Evolutionary conservation across 2,329 filamentous ascomycete genomes (phyloP).

Genomic region (Xylaria hypoxylon): DNA sequence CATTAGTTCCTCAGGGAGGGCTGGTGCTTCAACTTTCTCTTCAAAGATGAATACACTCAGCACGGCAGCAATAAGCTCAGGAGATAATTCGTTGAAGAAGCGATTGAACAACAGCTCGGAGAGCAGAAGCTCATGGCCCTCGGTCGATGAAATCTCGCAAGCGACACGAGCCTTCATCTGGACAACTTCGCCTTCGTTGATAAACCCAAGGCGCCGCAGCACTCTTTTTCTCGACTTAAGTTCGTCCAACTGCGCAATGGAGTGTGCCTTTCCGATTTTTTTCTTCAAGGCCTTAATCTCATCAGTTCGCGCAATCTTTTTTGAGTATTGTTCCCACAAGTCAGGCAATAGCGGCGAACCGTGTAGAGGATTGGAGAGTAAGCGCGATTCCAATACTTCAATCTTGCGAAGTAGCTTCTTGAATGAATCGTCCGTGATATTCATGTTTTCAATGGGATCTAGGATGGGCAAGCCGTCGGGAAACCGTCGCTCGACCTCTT

Average conservation of each 20-base stretch:
- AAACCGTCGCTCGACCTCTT: conserved; percentile 87
- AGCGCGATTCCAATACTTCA: conserved; percentile 90
- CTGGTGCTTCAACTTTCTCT: conserved; percentile 85
- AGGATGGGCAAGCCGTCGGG: conserved; percentile 90
- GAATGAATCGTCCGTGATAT: conserved; percentile 90
- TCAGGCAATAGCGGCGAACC: conserved; percentile 85
- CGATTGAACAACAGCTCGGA: conserved; percentile 95
- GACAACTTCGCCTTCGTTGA: conserved; percentile 94
- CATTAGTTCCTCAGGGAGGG: conserved; percentile 83
- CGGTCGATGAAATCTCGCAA: conserved; percentile 93
- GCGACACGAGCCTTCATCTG: conserved; percentile 97
- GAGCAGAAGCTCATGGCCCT: conserved; percentile 91
- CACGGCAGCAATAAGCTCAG: conserved; percentile 86
- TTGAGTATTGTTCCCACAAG: conserved; percentile 87
- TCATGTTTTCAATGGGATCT: conserved; percentile 97
- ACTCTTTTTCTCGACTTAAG: conserved; percentile 96
- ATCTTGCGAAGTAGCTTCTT: conserved; percentile 96
- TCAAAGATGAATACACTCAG: conserved; percentile 98
- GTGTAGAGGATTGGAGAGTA: conserved; percentile 90
- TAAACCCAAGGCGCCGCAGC: conserved; percentile 91
- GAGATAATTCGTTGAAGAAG: conserved; percentile 95
- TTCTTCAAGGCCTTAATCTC: conserved; percentile 92
- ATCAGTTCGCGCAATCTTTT: conserved; percentile 79
- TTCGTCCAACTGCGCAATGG: conserved; percentile 93
- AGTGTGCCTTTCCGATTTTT: conserved; percentile 84